Percentiles rank a stretch among this genome's conserved stretches.
These are phyloP conservation scores for Penicillium oxalicum DNA, from an alignment of 2,329 filamentous ascomycete species.

Conservation along the genomic window DNA sequence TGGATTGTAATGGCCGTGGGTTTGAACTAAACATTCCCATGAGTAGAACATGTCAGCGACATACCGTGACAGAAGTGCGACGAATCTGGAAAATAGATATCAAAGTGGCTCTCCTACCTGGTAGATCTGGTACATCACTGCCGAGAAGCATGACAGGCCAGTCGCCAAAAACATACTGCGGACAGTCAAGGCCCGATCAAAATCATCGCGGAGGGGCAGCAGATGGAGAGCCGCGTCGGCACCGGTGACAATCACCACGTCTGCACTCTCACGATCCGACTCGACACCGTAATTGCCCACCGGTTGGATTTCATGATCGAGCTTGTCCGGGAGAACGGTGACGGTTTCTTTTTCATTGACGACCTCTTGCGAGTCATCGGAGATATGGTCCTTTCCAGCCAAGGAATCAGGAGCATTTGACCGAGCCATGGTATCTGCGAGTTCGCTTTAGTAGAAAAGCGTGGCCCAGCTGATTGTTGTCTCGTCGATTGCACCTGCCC, in stretches of 20 bases:
- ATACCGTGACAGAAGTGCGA: background rate
- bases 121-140: slow-evolving; percentile 54
- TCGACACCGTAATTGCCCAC: too few species aligned
- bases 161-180: slow-evolving; percentile 49
- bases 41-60: background rate
- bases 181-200: slow-evolving; percentile 49
- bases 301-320: too few species aligned
- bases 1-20: slow-evolving; percentile 45
- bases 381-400: too few species aligned
- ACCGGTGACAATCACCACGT: slow-evolving; percentile 49
- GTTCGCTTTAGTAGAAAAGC: too few species aligned
- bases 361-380: too few species aligned
- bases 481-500: too few species aligned
- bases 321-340: too few species aligned
- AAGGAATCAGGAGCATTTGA: too few species aligned
- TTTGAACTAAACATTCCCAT: slow-evolving; percentile 43
- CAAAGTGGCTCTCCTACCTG: slow-evolving; percentile 29
- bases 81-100: background rate
- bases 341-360: background rate
- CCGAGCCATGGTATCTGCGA: too few species aligned
- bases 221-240: slow-evolving; percentile 47
- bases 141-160: slow-evolving; percentile 48
- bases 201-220: slow-evolving; percentile 50
- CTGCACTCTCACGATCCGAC: slow-evolving; percentile 2
- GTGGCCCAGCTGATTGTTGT: too few species aligned